Conservation (phyloP, 1,139 yeast genomes). For the Debaryomyces singareniensis region DNA sequence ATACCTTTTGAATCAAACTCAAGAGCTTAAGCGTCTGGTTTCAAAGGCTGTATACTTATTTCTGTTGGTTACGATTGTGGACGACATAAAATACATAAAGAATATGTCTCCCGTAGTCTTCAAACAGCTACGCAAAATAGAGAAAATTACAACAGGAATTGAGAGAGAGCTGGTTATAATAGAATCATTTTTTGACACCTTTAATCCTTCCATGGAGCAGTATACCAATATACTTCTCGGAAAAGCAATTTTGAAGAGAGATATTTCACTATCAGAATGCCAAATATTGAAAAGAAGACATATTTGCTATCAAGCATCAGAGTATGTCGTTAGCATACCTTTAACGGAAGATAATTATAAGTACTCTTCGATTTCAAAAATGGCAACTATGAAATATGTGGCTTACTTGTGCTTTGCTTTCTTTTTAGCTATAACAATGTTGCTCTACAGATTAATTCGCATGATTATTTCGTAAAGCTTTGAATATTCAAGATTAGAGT, state of each 20-base stretch:
- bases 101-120: conserved; percentile 17
- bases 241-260: conserved; percentile 35
- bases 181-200: conserved; percentile 23
- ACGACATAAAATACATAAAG: conserved; percentile 15
- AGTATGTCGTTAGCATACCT: conserved; percentile 40
- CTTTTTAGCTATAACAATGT: conserved; percentile 13
- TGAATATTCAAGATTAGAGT: too few relatives aligned
- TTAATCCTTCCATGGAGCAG: conserved; percentile 30
- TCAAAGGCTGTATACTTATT: conserved; percentile 19
- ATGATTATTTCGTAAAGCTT: conserved; percentile 8
- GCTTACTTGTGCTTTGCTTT: conserved; percentile 16
- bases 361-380: conserved; percentile 12
- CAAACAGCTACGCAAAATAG: conserved; percentile 28
- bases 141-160: conserved; percentile 32
- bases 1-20: conserved; percentile 25
- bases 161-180: conserved; percentile 27
- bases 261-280: conserved; percentile 25
- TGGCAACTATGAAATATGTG: conserved; percentile 16
- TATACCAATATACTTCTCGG: conserved; percentile 37
- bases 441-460: conserved; percentile 20
- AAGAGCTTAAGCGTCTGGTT: conserved; percentile 19
- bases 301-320: conserved; percentile 38
- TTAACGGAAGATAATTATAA: conserved; percentile 24
- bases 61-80: conserved; percentile 23
- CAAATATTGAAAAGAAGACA: conserved; percentile 32